phyloP scores from a whole-genome alignment of 768 basidiomycete genomes.

The Rhizopogon rudus region DNA sequence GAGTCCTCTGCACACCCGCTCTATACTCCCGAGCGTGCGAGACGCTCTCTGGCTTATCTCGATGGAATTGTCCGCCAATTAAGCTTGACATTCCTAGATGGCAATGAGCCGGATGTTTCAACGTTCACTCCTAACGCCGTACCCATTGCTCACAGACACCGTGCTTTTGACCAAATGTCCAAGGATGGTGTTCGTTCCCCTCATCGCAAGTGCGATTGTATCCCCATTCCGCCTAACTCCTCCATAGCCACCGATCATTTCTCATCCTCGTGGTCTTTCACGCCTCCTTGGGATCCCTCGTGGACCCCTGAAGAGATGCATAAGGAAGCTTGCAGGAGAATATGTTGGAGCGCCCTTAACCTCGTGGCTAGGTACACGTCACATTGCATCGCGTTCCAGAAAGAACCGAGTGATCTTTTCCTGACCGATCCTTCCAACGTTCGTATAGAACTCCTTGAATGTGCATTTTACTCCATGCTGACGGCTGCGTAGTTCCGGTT shows the following conservation, averaged over 20 bases:
- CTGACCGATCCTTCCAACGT: constrained; percentile 68
- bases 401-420: constrained; percentile 50
- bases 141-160: constrained; percentile 37
- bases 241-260: constrained; percentile 30
- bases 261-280: constrained; percentile 40
- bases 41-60: constrained; percentile 48
- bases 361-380: constrained; percentile 65
- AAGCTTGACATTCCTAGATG: constrained; percentile 53
- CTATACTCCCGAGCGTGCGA: constrained; percentile 51
- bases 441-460: constrained; percentile 19
- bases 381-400: constrained; percentile 62
- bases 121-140: constrained; percentile 46
- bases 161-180: constrained; percentile 22
- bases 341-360: constrained; percentile 72
- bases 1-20: constrained; percentile 71
- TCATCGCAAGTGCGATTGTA: constrained; percentile 43
- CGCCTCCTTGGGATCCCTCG: constrained; percentile 54
- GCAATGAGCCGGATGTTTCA: constrained; percentile 46
- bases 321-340: constrained; percentile 67
- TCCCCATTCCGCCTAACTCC: constrained; percentile 31
- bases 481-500: constrained; percentile 24
- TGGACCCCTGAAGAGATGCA: constrained; percentile 55
- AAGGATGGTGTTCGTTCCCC: constrained; percentile 25
- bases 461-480: constrained; percentile 1
- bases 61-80: constrained; percentile 61